phyloP scores from a whole-genome alignment of 2,329 filamentous ascomycete genomes.

The Tolypocladium tundrense region DNA sequence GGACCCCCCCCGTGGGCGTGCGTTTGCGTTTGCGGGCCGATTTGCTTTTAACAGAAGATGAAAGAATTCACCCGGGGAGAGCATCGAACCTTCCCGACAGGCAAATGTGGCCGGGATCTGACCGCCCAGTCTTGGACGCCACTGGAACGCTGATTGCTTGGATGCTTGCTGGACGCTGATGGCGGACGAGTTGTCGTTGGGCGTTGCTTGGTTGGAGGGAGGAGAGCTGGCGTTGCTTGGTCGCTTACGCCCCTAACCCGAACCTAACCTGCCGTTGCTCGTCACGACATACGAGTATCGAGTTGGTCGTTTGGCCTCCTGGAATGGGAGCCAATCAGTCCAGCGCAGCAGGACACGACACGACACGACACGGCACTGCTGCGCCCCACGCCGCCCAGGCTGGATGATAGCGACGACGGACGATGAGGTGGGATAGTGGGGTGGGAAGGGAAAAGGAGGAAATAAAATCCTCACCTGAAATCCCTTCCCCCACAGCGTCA shows the following conservation, averaged over 20 bases:
- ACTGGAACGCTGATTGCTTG: background rate
- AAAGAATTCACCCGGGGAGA: background rate
- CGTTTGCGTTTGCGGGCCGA: background rate
- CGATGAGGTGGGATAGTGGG: background rate
- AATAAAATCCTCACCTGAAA: background rate
- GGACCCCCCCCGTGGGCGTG: background rate
- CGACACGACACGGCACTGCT: conserved; percentile 10
- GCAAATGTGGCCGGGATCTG: background rate
- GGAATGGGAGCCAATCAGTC: conserved; percentile 20
- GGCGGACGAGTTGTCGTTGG: background rate
- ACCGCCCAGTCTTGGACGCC: background rate
- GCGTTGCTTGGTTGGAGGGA: background rate
- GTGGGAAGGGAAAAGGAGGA: background rate
- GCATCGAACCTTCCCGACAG: background rate
- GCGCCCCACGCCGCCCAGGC: conserved; percentile 14
- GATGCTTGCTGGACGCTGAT: background rate
- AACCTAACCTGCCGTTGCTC: background rate
- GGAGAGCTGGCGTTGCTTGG: background rate
- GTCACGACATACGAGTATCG: background rate
- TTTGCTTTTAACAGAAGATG: background rate
- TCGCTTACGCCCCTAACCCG: background rate
- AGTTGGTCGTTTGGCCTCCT: background rate
- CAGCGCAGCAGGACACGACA: conserved; percentile 15
- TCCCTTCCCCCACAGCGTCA: background rate
- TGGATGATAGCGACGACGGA: background rate